A percentile compares a stretch with the other conserved stretches of the same genome.
Conservation (phyloP, 1,139 yeast genomes). For the Petasospora fabianii region DNA sequence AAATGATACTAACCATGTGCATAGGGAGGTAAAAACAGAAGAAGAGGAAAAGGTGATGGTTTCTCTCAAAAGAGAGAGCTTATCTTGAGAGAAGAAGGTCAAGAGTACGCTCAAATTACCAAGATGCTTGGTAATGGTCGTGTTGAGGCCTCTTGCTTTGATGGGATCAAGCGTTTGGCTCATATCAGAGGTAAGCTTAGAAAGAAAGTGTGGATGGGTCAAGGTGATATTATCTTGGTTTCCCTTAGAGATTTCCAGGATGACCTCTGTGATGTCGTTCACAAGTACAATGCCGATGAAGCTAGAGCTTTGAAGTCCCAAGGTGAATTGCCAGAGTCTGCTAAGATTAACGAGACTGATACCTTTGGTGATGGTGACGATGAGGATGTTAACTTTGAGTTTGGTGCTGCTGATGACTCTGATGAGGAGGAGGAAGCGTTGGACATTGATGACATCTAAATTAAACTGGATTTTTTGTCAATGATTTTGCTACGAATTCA, state of each 20-base stretch:
- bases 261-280: conserved; percentile 96
- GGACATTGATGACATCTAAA: conserved; percentile 77
- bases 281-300: conserved; percentile 95
- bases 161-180: conserved; percentile 89
- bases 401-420: conserved; percentile 88
- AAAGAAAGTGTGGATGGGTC: conserved; percentile 99
- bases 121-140: conserved; percentile 99
- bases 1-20: conserved; percentile 4
- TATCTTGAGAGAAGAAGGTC: conserved; percentile 90
- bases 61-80: conserved; percentile 93
- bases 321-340: conserved; percentile 96
- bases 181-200: conserved; percentile 98
- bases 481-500: background rate
- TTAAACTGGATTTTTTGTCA: background rate
- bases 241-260: conserved; percentile 98
- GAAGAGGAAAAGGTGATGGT: conserved; percentile 98
- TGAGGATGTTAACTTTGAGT: conserved; percentile 97
- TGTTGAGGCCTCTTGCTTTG: conserved; percentile 92
- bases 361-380: conserved; percentile 96
- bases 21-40: conserved; percentile 64
- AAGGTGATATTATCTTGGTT: conserved; percentile 94
- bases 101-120: conserved; percentile 97
- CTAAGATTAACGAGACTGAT: conserved; percentile 96
- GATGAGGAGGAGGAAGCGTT: conserved; percentile 75
- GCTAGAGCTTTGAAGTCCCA: conserved; percentile 93